Evolutionary conservation across 148 eudicot species (phyloP), one percentile per base, ranked within the genome.

Genomic region (Hydrangea macrophylla): DNA sequence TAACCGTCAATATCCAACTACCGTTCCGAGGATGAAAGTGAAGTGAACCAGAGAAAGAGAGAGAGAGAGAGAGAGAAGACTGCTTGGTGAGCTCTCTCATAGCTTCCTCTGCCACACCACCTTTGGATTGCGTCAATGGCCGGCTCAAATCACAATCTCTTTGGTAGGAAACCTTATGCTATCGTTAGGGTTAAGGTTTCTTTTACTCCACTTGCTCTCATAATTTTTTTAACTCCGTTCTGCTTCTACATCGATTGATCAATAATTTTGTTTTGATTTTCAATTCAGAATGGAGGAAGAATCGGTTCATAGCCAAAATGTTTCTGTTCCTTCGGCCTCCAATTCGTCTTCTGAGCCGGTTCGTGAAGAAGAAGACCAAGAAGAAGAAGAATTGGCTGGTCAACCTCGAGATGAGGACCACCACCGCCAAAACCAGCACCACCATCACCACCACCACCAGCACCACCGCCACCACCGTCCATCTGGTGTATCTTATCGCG

Each of bases 211-310:
- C 39, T 35, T 35, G 17, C 17, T 48, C 11, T 12, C 1, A 7
- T 45, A 6, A 18, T 27, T 28, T 31, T 37, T 26, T 15, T 25
- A 12, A 18, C 18, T 1, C 25, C 7, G 6, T 7, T 28, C 31
- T 10, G n/a, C 45, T 62, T 1, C 2, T 12, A 2, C 15, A 37
- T 25, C 25, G 27, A 26, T 5, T 2, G 7, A 35, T 33, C 44
- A n/a, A n/a, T n/a, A n/a, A n/a, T 13, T 3, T 6, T n/a, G n/a
- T n/a, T 28, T 42, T 15, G 2, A 12, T 8, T 7, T 31, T 31
- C n/a, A 3, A 12, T 53, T 65, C 55, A 55, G 10, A 17, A 84
- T 79, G 83, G 86, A 83, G 37, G 72, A 48, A 45, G 70, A 72
- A 67, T 2, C 73, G 40, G 17, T 40, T 3, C 54, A 53, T 33